phyloP scores from a whole-genome alignment of 2,329 filamentous ascomycete genomes.

The Colletotrichum brevisporum region DNA sequence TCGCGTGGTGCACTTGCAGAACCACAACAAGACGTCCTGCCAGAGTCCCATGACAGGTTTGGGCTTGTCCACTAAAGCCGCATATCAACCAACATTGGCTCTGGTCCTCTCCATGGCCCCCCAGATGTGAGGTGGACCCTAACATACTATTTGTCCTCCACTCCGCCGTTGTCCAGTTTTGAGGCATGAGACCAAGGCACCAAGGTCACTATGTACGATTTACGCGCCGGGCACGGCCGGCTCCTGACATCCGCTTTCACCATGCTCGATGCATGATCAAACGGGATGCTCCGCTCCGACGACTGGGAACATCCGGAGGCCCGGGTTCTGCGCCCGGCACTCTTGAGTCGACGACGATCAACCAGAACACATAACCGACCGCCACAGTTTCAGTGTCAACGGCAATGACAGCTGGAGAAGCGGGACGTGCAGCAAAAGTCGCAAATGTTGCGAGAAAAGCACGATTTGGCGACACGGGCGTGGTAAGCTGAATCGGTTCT shows the following conservation, averaged over 20 bases:
- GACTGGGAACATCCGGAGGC: neutral
- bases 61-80: conserved; percentile 14
- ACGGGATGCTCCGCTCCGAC: neutral
- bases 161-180: conserved; percentile 21
- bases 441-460: conserved; percentile 1
- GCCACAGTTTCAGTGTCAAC: conserved; percentile 8
- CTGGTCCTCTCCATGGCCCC: neutral
- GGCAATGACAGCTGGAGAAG: neutral
- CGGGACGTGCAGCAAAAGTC: neutral
- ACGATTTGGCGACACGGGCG: neutral
- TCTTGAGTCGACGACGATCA: neutral
- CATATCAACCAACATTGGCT: conserved; percentile 6
- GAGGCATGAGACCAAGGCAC: conserved; percentile 23
- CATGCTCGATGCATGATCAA: conserved; percentile 5
- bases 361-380: neutral
- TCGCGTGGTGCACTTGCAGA: conserved; percentile 38
- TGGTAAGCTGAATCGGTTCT: neutral
- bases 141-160: conserved; percentile 35
- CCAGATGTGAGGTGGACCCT: conserved; percentile 8
- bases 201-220: conserved; percentile 41
- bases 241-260: neutral
- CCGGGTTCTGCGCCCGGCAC: neutral
- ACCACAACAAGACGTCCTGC: conserved; percentile 14
- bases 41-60: conserved; percentile 2
- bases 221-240: conserved; percentile 25